phyloP scores from a whole-genome alignment of 2,329 filamentous ascomycete genomes.

The Pseudopyricularia cyperi region DNA sequence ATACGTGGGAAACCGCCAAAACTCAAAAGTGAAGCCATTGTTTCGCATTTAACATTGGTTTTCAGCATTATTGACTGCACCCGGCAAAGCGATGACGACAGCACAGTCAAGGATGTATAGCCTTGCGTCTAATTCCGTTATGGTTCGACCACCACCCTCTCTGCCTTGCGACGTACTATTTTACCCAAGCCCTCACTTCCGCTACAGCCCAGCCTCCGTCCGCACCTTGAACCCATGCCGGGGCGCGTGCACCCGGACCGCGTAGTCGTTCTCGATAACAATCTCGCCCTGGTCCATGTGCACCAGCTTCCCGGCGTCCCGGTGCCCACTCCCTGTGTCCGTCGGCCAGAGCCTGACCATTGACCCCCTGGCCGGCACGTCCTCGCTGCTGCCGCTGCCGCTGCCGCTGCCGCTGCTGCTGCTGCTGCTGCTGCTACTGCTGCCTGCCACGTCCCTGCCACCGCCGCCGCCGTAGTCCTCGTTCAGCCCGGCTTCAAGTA shows the following conservation, averaged over 20 bases:
- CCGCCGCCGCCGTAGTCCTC: constrained; percentile 26
- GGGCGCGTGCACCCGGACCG: constrained; percentile 46
- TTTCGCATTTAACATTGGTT: background rate
- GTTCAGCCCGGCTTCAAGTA: constrained; percentile 30
- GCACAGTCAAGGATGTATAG: background rate
- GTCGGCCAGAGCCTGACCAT: constrained; percentile 46
- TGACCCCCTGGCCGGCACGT: constrained; percentile 38
- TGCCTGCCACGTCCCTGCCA: no score
- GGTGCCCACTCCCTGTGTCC: constrained; percentile 46
- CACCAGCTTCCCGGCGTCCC: constrained; percentile 43
- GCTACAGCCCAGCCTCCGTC: constrained; percentile 13
- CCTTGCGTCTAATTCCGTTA: background rate
- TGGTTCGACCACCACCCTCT: background rate
- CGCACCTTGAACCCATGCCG: constrained; percentile 42
- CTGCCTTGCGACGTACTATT: no score
- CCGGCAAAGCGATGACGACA: background rate
- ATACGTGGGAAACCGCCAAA: background rate
- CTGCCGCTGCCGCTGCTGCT: constrained; percentile 27
- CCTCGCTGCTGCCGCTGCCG: constrained; percentile 32
- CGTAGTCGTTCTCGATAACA: constrained; percentile 36
- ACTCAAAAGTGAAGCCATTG: background rate
- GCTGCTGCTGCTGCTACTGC: constrained; percentile 36
- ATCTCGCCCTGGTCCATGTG: constrained; percentile 39
- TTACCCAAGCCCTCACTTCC: no score
- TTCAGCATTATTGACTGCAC: background rate